These are phyloP conservation scores for Punctularia strigosozonata DNA, from an alignment of 768 basidiomycete genomes.

Conservation along the genomic window DNA sequence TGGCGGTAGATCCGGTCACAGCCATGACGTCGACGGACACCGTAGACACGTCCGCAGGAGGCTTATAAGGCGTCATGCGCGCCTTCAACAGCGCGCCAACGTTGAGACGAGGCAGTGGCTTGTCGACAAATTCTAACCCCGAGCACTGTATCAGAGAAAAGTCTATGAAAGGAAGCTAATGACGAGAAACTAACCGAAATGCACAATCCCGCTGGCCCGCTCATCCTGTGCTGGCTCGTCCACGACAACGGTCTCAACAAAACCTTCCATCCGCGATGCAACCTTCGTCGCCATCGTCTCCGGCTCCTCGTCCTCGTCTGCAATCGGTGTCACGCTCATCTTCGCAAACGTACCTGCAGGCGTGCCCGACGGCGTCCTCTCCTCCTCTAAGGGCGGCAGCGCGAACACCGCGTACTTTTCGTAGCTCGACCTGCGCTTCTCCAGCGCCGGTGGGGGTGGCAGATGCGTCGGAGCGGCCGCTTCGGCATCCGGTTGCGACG, in stretches of 20 bases:
- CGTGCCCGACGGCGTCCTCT: conserved; percentile 42
- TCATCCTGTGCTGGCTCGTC: not conserved
- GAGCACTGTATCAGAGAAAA: not conserved
- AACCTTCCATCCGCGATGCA: not conserved
- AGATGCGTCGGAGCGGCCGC: conserved; percentile 4
- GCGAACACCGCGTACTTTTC: conserved; percentile 53
- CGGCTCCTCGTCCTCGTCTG: not conserved
- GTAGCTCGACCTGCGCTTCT: conserved; percentile 56
- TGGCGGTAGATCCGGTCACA: conserved; percentile 39
- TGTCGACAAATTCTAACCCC: conserved; percentile 26
- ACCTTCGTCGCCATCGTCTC: not conserved
- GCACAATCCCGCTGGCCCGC: conserved; percentile 11
- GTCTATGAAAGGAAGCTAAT: conserved; percentile 1
- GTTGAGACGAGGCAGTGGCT: conserved; percentile 35
- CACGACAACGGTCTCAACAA: not conserved
- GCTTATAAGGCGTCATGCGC: conserved; percentile 12
- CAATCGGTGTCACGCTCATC: conserved; percentile 7
- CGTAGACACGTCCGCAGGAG: conserved; percentile 29
- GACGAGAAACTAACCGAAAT: conserved; percentile 20
- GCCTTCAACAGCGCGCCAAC: conserved; percentile 32
- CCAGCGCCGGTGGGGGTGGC: conserved; percentile 18
- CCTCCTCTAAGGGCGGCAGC: conserved; percentile 60
- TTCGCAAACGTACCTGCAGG: conserved; percentile 44
- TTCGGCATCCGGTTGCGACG: not conserved
- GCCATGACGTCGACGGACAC: conserved; percentile 68